Base-by-base conservation (phyloP, 305 asterid species). In the Ilex paraguariensis region DNA sequence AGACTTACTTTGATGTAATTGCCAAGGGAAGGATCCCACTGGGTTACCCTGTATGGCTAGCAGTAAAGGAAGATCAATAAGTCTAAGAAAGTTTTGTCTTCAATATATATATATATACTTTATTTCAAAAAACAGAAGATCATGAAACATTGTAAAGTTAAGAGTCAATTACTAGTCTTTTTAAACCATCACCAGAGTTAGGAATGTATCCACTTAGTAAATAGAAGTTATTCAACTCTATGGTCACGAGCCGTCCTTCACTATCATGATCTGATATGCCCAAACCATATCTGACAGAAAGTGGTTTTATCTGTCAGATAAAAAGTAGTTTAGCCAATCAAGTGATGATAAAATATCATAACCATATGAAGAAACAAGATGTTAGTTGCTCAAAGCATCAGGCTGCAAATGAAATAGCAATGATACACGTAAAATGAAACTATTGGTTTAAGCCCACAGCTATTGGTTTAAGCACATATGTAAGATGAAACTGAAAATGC, bases 161-260 rank as follows among this genome's bases (percentile, higher is more conserved):
- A 52, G 30, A 62, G 68, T 62, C 30, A 56, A 55, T 58, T 87
- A 93, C 95, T 95, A 93, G 87, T 75, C 96, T 85, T 67, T 63
- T 85, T 36, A 93, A 86, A 71, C 99, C 97, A 68, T 90, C 95
- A 15, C 99, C 91, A 68, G 99, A 93, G 78, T 93, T 93, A 54
- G 97, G 99, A 77, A 93, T 92, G 63, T 93, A 93, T 68, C 81
- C 75, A 76, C 77, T 64, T 76, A 93, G 73, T 66, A 93, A 73
- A 75, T 79, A 90, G 66, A 90, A 93, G 66, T 67, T 53, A 48
- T 86, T 90, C 59, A 87, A 93, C 64, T 93, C 98, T 70, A 82
- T 81, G 0, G 96, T 93, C 69, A 93, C 85, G 62, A 93, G 95
- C 60, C 96, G 88, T 46, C 99, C 97, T 86, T 93, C 99, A 45